phyloP scores from a whole-genome alignment of 2,329 filamentous ascomycete genomes.

The Hypomyces perniciosus region DNA sequence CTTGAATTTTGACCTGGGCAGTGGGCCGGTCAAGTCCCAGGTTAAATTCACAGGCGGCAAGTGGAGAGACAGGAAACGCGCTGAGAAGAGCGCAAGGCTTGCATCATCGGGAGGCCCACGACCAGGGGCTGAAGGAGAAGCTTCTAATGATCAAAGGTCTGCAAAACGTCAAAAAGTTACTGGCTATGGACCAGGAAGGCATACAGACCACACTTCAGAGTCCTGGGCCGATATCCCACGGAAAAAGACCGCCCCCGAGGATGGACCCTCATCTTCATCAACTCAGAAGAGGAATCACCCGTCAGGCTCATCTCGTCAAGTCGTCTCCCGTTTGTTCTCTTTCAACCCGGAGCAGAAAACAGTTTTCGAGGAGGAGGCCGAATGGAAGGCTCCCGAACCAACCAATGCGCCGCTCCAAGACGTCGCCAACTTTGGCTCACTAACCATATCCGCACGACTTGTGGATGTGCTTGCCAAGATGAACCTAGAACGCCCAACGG shows the following conservation, averaged over 20 bases:
- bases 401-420: slow-evolving; percentile 87
- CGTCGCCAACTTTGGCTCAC: slow-evolving; percentile 78
- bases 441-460: slow-evolving; percentile 75
- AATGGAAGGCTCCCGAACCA: slow-evolving; percentile 57
- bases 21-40: slow-evolving; percentile 56
- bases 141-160: slow-evolving; percentile 28
- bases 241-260: slow-evolving; percentile 1
- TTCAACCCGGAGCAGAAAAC: slow-evolving; percentile 75
- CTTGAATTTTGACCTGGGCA: slow-evolving; percentile 79
- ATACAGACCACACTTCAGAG: slow-evolving; percentile 5
- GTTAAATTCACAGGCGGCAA: slow-evolving; percentile 78
- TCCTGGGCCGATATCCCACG: background rate
- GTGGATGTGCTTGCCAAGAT: slow-evolving; percentile 84
- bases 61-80: slow-evolving; percentile 83
- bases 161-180: slow-evolving; percentile 42
- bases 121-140: slow-evolving; percentile 18
- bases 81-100: slow-evolving; percentile 35
- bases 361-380: slow-evolving; percentile 43
- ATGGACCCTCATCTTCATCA: background rate
- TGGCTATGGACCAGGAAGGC: slow-evolving; percentile 16
- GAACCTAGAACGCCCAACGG: slow-evolving; percentile 82
- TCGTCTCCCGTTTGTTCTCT: slow-evolving; percentile 89
- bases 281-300: slow-evolving; percentile 12
- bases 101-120: slow-evolving; percentile 17
- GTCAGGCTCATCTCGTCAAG: slow-evolving; percentile 38